Evolutionary conservation across 2,329 filamentous ascomycete species (phyloP).

Genomic region (Aspergillus ibericus): DNA sequence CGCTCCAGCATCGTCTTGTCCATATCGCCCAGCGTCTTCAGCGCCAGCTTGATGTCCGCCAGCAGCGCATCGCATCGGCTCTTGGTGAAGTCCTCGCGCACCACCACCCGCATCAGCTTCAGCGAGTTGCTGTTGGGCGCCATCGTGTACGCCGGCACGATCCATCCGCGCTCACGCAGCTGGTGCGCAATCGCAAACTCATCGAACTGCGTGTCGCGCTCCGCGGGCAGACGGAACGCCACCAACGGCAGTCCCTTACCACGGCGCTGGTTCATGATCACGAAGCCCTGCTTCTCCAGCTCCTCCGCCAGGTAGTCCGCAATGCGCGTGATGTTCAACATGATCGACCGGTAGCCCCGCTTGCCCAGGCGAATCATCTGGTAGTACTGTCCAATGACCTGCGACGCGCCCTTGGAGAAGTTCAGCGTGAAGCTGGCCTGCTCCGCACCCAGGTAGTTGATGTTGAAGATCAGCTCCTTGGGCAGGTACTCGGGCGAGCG

Average conservation of each 20-base stretch:
- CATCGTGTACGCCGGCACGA: conserved; percentile 96
- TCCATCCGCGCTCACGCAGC: conserved; percentile 83
- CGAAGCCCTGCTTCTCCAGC: conserved; percentile 73
- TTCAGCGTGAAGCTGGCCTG: conserved; percentile 96
- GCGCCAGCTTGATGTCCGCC: conserved; percentile 73
- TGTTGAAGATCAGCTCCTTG: conserved; percentile 94
- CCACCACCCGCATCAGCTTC: conserved; percentile 90
- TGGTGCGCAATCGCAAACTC: conserved; percentile 82
- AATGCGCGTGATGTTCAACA: conserved; percentile 87
- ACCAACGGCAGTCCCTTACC: conserved; percentile 85
- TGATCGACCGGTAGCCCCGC: conserved; percentile 87
- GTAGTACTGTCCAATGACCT: conserved; percentile 97
- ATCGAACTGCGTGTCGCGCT: conserved; percentile 61
- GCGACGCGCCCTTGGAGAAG: conserved; percentile 92
- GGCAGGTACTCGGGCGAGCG: conserved; percentile 79
- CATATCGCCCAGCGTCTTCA: conserved; percentile 70
- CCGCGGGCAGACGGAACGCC: conserved; percentile 73
- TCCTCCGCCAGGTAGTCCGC: conserved; percentile 80
- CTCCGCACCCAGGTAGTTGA: conserved; percentile 96
- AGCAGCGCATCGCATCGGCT: conserved; percentile 78
- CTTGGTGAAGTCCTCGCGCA: conserved; percentile 87
- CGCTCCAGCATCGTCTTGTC: conserved; percentile 69
- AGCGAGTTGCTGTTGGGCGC: conserved; percentile 79
- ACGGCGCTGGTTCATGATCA: conserved; percentile 79
- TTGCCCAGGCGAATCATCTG: conserved; percentile 94